phyloP scores from a whole-genome alignment of 2,329 filamentous ascomycete genomes.

The Aspergillus sp. region DNA sequence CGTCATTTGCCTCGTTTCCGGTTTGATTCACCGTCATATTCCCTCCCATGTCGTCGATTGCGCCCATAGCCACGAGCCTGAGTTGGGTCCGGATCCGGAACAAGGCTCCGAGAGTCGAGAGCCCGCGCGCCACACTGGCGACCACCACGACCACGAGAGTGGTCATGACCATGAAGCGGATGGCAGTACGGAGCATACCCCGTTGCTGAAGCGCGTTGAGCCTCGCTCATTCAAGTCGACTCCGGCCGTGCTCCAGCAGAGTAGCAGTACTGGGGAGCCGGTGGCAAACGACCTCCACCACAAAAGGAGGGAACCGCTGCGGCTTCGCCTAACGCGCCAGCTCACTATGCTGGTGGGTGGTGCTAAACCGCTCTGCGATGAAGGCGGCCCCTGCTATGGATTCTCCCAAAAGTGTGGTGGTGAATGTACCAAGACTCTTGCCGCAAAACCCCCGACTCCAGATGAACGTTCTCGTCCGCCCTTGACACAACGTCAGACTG shows the following conservation, averaged over 20 bases:
- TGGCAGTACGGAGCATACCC: conserved; percentile 22
- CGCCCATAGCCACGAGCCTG: conserved; percentile 35
- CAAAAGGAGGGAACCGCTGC: conserved; percentile 22
- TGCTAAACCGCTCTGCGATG: conserved; percentile 46
- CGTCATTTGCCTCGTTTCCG: conserved; percentile 39
- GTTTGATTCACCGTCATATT: conserved; percentile 39
- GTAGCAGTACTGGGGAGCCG: not conserved
- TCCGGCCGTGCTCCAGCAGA: conserved; percentile 9
- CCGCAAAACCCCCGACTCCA: conserved; percentile 3
- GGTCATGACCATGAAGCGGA: conserved; percentile 3
- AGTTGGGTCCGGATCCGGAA: conserved; percentile 29
- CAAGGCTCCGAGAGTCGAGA: conserved; percentile 1
- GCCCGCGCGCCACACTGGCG: too few species aligned
- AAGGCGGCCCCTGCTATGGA: conserved; percentile 53
- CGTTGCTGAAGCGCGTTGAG: conserved; percentile 16
- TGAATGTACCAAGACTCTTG: conserved; percentile 48
- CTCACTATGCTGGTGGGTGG: conserved; percentile 45
- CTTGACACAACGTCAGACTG: conserved; percentile 10
- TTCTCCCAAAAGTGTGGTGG: conserved; percentile 54
- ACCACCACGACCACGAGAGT: too few species aligned
- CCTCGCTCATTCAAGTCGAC: conserved; percentile 15
- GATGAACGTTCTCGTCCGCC: conserved; percentile 11
- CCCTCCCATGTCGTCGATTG: conserved; percentile 45
- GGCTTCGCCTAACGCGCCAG: conserved; percentile 28
- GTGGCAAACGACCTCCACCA: conserved; percentile 10